These are phyloP conservation scores for Termitomyces heimii DNA, from an alignment of 768 basidiomycete genomes.

Conservation along the genomic window DNA sequence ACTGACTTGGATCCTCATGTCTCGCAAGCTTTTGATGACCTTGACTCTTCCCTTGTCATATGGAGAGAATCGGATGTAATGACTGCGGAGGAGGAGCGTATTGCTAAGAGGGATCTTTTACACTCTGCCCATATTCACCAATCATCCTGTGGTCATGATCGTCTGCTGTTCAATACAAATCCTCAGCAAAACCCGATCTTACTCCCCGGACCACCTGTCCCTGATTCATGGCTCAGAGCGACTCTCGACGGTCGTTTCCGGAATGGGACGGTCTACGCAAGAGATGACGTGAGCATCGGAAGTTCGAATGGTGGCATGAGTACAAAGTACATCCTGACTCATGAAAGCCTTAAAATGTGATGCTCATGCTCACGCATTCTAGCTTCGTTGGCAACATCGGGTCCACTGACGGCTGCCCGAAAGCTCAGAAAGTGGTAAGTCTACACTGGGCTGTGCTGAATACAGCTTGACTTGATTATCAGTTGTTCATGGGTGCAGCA, in stretches of 20 bases:
- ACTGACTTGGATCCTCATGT: slow-evolving; percentile 51
- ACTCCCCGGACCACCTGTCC: slow-evolving; percentile 19
- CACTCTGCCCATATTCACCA: slow-evolving; percentile 12
- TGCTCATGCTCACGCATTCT: slow-evolving; percentile 2
- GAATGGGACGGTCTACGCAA: slow-evolving; percentile 31
- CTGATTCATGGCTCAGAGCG: slow-evolving; percentile 35
- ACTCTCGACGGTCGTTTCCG: slow-evolving; percentile 26
- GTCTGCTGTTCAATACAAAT: slow-evolving; percentile 59
- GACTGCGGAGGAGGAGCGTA: slow-evolving; percentile 42
- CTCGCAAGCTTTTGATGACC: slow-evolving; percentile 28
- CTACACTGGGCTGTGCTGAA: neutral
- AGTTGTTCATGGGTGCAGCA: slow-evolving; percentile 82
- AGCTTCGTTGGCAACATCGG: slow-evolving; percentile 74
- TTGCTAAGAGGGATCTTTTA: slow-evolving; percentile 23
- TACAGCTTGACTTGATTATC: neutral
- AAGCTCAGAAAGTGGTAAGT: slow-evolving; percentile 60
- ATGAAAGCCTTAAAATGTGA: slow-evolving; percentile 1
- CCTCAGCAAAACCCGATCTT: slow-evolving; percentile 47
- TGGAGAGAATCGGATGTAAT: slow-evolving; percentile 72
- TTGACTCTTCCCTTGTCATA: slow-evolving; percentile 57
- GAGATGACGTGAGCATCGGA: slow-evolving; percentile 54
- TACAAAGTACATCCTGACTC: slow-evolving; percentile 40
- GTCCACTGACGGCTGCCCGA: slow-evolving; percentile 64
- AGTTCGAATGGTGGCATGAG: slow-evolving; percentile 34
- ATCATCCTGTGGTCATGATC: slow-evolving; percentile 64